Evolutionary conservation across 345 rosid genomes (phyloP).

Genomic region (Conringia planisiliqua): DNA sequence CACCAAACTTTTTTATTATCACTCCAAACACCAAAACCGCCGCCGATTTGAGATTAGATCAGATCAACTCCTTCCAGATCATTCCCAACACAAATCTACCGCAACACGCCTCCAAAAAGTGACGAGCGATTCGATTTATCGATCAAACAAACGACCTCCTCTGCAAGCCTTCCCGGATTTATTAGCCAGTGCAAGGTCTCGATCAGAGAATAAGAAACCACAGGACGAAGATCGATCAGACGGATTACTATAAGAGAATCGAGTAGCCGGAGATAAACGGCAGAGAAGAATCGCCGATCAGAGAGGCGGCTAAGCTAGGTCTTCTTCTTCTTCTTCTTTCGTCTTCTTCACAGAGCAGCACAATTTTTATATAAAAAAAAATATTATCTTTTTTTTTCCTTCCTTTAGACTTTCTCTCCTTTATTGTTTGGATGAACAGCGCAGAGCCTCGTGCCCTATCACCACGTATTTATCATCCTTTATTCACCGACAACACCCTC

Average conservation of each 20-base stretch:
- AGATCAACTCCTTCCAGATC: background rate
- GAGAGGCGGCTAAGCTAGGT: slow-evolving; percentile 20
- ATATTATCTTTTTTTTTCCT: background rate
- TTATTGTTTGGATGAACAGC: slow-evolving; percentile 25
- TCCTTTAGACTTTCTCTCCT: background rate
- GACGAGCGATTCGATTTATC: background rate
- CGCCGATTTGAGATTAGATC: background rate
- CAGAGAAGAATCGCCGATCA: background rate
- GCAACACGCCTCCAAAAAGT: background rate
- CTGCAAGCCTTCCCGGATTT: background rate
- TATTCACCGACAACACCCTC: slow-evolving; percentile 26
- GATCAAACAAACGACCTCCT: background rate
- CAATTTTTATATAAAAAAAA: background rate
- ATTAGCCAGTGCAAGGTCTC: background rate
- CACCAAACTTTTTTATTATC: background rate
- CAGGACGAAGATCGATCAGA: background rate
- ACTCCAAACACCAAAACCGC: background rate
- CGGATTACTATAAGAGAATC: background rate
- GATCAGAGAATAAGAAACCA: background rate
- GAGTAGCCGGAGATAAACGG: background rate
- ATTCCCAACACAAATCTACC: background rate
- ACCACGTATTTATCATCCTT: slow-evolving; percentile 33
- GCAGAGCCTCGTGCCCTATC: slow-evolving; percentile 34
- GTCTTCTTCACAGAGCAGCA: slow-evolving; percentile 10
- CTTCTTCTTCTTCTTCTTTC: background rate